Evolutionary conservation across 768 basidiomycete species (phyloP).

Genomic region (Dentipellis fragilis): DNA sequence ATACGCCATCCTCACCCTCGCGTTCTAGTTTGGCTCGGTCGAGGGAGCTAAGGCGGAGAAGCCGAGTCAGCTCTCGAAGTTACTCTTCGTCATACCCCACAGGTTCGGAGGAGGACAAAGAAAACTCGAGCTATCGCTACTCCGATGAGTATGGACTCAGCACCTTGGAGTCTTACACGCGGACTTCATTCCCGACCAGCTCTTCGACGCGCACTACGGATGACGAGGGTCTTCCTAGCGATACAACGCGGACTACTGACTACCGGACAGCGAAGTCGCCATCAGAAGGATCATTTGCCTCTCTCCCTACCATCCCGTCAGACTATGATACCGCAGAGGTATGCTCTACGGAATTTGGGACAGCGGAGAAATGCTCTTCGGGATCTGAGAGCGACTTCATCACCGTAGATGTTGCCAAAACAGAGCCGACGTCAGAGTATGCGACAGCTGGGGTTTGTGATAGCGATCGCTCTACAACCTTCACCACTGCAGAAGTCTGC

Average conservation of each 20-base stretch:
- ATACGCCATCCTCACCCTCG: conserved; percentile 37
- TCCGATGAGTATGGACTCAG: conserved; percentile 16
- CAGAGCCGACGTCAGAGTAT: conserved; percentile 32
- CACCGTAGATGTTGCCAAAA: conserved; percentile 10
- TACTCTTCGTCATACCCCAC: conserved; percentile 30
- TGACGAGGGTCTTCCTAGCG: conserved; percentile 21
- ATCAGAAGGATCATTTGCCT: conserved; percentile 38
- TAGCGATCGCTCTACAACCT: conserved; percentile 33
- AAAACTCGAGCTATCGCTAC: conserved; percentile 32
- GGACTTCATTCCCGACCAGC: conserved; percentile 20
- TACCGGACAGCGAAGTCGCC: conserved; percentile 41
- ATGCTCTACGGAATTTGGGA: conserved; percentile 19
- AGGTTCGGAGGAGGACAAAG: conserved; percentile 45
- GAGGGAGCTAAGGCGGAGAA: conserved; percentile 44
- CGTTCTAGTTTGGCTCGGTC: conserved; percentile 40
- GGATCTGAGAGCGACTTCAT: conserved; percentile 3
- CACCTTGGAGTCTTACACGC: conserved; percentile 11
- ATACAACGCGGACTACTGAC: conserved; percentile 14
- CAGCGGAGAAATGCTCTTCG: conserved; percentile 4
- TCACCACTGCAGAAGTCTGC: conserved; percentile 40
- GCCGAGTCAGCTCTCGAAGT: conserved; percentile 31
- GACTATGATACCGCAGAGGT: conserved; percentile 25
- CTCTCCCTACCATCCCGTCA: conserved; percentile 52
- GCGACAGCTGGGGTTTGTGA: conserved; percentile 31
- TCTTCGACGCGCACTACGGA: conserved; percentile 22